phyloP scores from a whole-genome alignment of 441 rosid species.

The Eruca vesicaria region DNA sequence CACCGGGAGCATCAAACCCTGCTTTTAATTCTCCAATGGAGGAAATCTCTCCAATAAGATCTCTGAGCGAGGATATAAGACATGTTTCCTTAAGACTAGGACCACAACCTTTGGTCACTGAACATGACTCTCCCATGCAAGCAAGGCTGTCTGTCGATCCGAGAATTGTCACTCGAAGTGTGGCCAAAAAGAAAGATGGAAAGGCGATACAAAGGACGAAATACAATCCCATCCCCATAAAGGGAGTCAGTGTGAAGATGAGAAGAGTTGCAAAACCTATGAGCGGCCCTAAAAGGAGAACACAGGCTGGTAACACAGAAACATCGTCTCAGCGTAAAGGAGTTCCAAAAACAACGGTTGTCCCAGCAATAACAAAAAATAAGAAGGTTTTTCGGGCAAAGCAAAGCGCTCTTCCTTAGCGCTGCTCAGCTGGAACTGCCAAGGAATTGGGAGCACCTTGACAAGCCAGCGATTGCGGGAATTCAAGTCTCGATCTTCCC shows the following conservation, averaged over 20 bases:
- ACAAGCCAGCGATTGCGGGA: not conserved
- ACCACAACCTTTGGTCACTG: not conserved
- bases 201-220: not conserved
- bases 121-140: not conserved
- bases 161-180: not conserved
- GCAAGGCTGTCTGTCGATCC: not conserved
- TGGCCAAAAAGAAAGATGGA: not conserved
- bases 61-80: not conserved
- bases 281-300: not conserved
- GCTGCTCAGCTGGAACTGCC: not conserved
- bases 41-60: not conserved
- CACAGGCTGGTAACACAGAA: not conserved
- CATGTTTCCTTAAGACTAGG: not conserved
- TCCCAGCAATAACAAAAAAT: not conserved
- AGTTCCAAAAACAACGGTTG: no score
- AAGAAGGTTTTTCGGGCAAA: not conserved
- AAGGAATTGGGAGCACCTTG: no score
- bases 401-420: not conserved
- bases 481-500: not conserved
- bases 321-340: not conserved
- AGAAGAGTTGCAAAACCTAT: not conserved
- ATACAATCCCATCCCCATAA: not conserved
- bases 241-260: not conserved
- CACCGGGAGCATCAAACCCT: no score
- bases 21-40: no score